Percentiles rank a stretch among this genome's conserved stretches.
Evolutionary conservation across 495 filamentous ascomycete genomes (phyloP).

Genomic region (Aspergillus leporis): DNA sequence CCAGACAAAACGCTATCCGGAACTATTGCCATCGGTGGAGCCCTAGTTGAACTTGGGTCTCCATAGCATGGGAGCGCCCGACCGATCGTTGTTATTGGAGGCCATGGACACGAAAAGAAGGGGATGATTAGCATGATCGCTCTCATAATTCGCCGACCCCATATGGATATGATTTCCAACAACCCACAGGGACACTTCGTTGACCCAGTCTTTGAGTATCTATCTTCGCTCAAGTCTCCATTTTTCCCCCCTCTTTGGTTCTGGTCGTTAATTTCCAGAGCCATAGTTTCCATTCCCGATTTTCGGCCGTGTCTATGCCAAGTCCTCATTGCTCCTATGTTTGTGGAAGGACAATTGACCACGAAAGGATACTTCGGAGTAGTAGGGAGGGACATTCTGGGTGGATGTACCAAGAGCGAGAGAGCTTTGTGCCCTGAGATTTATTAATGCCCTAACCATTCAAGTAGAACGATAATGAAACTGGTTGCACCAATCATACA

Average conservation of each 20-base stretch:
- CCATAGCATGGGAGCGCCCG: conserved; percentile 7
- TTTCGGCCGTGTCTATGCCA: not conserved
- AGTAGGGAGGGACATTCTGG: not conserved
- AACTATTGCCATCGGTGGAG: conserved; percentile 22
- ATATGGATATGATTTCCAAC: not conserved
- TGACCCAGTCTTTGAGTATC: not conserved
- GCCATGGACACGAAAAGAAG: conserved; percentile 2
- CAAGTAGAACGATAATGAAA: not conserved
- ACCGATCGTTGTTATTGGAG: conserved; percentile 18
- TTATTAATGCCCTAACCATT: not conserved
- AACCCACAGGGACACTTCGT: not conserved
- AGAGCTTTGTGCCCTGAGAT: not conserved
- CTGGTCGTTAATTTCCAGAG: conserved; percentile 1
- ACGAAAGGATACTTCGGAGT: not conserved
- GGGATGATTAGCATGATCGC: conserved; percentile 16
- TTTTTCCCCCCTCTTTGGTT: not conserved
- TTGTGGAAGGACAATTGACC: not conserved
- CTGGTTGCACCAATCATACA: not conserved
- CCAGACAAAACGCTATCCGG: conserved; percentile 19
- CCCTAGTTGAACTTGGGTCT: conserved; percentile 11
- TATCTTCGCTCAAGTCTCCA: not conserved
- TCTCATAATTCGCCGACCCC: conserved; percentile 11
- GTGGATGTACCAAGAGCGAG: not conserved
- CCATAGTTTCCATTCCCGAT: not conserved
- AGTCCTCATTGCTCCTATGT: not conserved